Conservation (phyloP, 768 basidiomycete species). For the Macrolepiota albuminosa region DNA sequence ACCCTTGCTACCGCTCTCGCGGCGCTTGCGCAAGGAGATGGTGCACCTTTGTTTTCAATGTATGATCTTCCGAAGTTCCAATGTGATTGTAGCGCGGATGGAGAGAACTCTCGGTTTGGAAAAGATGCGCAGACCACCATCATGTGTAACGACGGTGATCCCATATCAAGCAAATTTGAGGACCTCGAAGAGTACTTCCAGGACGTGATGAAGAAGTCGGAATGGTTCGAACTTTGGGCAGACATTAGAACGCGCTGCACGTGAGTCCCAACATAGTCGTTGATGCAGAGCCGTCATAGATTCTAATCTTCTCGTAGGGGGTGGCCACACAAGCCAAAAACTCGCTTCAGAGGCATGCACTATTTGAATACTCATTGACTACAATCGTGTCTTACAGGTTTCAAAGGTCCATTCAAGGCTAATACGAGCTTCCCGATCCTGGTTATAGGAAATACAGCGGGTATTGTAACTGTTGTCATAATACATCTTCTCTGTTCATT, state of each 20-base stretch:
- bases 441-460: constrained; percentile 21
- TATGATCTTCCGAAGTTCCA: constrained; percentile 18
- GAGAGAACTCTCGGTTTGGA: neutral
- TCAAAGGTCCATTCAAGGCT: constrained; percentile 22
- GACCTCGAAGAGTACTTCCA: constrained; percentile 25
- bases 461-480: constrained; percentile 3
- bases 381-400: neutral
- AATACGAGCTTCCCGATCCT: constrained; percentile 30
- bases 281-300: neutral
- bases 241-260: constrained; percentile 23
- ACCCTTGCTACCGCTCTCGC: constrained; percentile 31
- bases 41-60: constrained; percentile 20
- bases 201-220: constrained; percentile 18
- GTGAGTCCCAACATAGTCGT: constrained; percentile 18
- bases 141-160: constrained; percentile 31
- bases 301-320: constrained; percentile 11
- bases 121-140: constrained; percentile 21
- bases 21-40: constrained; percentile 29
- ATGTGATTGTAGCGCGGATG: constrained; percentile 24
- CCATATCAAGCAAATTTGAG: constrained; percentile 22
- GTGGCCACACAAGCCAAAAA: constrained; percentile 20
- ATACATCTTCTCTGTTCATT: neutral
- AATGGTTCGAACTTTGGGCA: constrained; percentile 30
- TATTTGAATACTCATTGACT: neutral
- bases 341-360: constrained; percentile 18